Conservation (phyloP, 2,329 filamentous ascomycete species). For the Aspergillus aculeatinus region DNA sequence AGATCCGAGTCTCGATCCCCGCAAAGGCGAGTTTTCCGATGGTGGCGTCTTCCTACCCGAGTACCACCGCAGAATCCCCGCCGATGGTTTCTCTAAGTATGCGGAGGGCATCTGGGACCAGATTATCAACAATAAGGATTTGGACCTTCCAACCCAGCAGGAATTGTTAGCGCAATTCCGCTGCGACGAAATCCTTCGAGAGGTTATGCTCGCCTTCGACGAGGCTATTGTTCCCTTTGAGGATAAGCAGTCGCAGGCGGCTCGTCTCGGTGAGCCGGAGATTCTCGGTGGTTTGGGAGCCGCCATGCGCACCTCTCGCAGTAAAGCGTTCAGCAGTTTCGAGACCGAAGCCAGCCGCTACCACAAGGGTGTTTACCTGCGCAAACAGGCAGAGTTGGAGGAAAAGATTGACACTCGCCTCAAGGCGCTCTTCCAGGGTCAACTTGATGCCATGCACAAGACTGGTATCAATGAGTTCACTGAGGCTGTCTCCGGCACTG, state of each 20-base stretch:
- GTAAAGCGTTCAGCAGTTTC: constrained; percentile 76
- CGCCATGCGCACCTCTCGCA: constrained; percentile 69
- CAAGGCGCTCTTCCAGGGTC: constrained; percentile 84
- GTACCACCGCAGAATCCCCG: constrained; percentile 93
- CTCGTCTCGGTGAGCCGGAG: constrained; percentile 67
- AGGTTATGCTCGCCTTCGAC: constrained; percentile 83
- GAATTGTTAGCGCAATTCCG: constrained; percentile 95
- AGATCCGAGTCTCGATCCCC: constrained; percentile 60
- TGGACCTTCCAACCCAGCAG: constrained; percentile 94
- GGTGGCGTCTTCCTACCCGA: constrained; percentile 87
- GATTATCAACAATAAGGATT: constrained; percentile 97
- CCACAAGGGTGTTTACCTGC: constrained; percentile 89
- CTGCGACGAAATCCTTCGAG: constrained; percentile 92
- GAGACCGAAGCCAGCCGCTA: constrained; percentile 89
- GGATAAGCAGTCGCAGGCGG: constrained; percentile 74
- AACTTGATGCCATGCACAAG: constrained; percentile 86
- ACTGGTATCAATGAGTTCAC: constrained; percentile 79
- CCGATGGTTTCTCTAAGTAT: constrained; percentile 94
- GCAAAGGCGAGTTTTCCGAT: constrained; percentile 68
- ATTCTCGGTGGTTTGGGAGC: constrained; percentile 74
- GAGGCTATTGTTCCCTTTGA: constrained; percentile 78
- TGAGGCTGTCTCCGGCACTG: constrained; percentile 79
- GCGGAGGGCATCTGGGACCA: constrained; percentile 96
- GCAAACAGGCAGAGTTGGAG: constrained; percentile 82
- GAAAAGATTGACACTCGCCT: constrained; percentile 83